Conservation (phyloP, 768 basidiomycete species). For the Leucosporidium creatinivorum region DNA sequence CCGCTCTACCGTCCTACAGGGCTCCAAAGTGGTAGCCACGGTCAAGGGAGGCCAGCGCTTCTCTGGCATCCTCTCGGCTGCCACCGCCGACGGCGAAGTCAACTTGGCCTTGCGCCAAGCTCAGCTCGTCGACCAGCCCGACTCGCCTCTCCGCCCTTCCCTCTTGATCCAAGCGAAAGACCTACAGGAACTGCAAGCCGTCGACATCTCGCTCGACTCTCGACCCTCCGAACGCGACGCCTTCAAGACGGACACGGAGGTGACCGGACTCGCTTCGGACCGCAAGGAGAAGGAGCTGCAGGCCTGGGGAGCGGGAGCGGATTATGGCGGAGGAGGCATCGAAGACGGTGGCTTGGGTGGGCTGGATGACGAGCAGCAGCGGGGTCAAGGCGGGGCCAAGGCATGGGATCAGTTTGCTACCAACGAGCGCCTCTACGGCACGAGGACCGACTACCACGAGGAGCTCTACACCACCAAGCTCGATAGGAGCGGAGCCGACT, state of each 20-base stretch:
- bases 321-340: neutral
- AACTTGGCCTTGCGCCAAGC: slow-evolving; percentile 34
- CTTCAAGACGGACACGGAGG: slow-evolving; percentile 41
- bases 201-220: slow-evolving; percentile 26
- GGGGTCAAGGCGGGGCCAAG: neutral
- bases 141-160: slow-evolving; percentile 15
- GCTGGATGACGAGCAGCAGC: slow-evolving; percentile 13
- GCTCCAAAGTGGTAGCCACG: slow-evolving; percentile 29
- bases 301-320: slow-evolving; percentile 18
- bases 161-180: slow-evolving; percentile 34
- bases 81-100: slow-evolving; percentile 29
- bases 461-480: slow-evolving; percentile 90
- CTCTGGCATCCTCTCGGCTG: slow-evolving; percentile 33
- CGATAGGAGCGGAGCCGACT: slow-evolving; percentile 75
- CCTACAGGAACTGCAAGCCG: slow-evolving; percentile 28
- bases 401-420: slow-evolving; percentile 87
- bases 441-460: slow-evolving; percentile 85
- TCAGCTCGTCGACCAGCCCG: slow-evolving; percentile 11
- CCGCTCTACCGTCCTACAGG: slow-evolving; percentile 16
- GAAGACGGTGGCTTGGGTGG: slow-evolving; percentile 4
- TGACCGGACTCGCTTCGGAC: slow-evolving; percentile 31
- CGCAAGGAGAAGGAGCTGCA: slow-evolving; percentile 28
- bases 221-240: slow-evolving; percentile 1
- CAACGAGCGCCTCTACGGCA: slow-evolving; percentile 88
- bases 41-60: slow-evolving; percentile 20